Base-by-base conservation (phyloP, 768 basidiomycete species). In the Rickenella mellea region DNA sequence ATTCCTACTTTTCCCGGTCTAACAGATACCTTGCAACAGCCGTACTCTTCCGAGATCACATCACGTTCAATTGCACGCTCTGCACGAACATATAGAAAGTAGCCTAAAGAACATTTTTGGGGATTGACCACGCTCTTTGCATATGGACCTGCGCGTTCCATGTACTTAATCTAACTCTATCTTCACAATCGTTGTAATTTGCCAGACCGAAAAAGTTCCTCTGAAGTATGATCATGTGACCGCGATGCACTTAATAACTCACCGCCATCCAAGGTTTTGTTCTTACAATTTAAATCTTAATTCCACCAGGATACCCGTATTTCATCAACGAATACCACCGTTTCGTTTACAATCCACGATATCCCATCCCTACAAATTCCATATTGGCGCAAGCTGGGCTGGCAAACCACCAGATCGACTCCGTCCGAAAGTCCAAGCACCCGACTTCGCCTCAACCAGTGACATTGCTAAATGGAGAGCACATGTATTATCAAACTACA, bases 11-110 rank as follows among this genome's bases (percentile, higher is more conserved):
- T 42, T 28, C n/a, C n/a, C n/a, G n/a, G 27, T 44, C 51, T 60
- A 38, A 59, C 44, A 27, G 6, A 29, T 19, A 27, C n/a, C 15
- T 43, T 40, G 37, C 46, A 43, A 33, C 53, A 90, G 87, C 86
- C 56, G 72, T 76, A 40, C 60, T 94, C 44, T 91, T 94, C 83
- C 78, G 83, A 55, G 70, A 85, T 47, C 70, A 70, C 50, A 80
- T 97, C 59, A 76, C 72, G 20, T 73, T 91, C 55, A 66, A 78
- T 49, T 91, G 89, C 74, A 74, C 78, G 39, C 67, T 92, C 63
- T 92, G 89, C 74, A 76, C 76, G 70, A 83, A 71, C 64, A 87
- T 90, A 59, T 89, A 80, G 82, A 60, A 63, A 70, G 12, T 6
- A 36, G n/a, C n/a, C n/a, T n/a, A n/a, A n/a, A n/a, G n/a, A n/a